These are phyloP conservation scores for Yarrowia porcina DNA, from an alignment of 805 yeast genomes.

Conservation along the genomic window DNA sequence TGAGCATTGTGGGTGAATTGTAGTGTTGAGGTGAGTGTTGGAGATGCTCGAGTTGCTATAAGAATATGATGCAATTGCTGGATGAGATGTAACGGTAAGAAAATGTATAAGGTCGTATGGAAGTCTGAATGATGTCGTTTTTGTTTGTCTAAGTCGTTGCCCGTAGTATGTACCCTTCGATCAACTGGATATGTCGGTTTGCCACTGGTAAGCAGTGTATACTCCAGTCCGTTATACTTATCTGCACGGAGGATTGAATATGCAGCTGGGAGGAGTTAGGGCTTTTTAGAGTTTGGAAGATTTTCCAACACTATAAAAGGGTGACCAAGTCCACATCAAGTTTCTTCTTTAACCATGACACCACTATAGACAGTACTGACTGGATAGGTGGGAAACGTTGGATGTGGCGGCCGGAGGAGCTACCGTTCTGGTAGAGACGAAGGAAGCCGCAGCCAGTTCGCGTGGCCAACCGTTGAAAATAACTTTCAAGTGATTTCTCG, in stretches of 20 bases:
- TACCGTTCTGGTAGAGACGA: slow-evolving; percentile 24
- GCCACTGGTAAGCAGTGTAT: neutral
- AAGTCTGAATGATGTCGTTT: neutral
- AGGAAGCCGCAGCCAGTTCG: slow-evolving; percentile 17
- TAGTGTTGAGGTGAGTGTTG: neutral
- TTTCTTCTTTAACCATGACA: slow-evolving; percentile 18
- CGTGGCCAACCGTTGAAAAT: slow-evolving; percentile 24
- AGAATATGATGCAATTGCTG: neutral
- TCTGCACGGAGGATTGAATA: neutral
- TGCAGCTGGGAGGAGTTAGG: slow-evolving; percentile 15
- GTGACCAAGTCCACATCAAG: neutral
- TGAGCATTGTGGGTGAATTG: slow-evolving; percentile 13
- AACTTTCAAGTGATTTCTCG: slow-evolving; percentile 26
- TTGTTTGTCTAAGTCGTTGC: too few species aligned
- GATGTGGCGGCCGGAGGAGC: slow-evolving; percentile 19
- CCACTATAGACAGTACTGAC: slow-evolving; percentile 26
- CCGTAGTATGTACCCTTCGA: neutral
- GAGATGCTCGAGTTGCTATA: neutral
- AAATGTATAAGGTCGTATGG: too few species aligned
- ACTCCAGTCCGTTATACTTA: slow-evolving; percentile 6
- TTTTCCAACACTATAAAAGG: slow-evolving; percentile 3
- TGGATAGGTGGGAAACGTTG: slow-evolving; percentile 25
- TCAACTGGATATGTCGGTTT: neutral
- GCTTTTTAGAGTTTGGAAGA: slow-evolving; percentile 3
- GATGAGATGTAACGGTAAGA: neutral